Base-by-base conservation (phyloP, 441 rosid species). In the Brassica hybrid region DNA sequence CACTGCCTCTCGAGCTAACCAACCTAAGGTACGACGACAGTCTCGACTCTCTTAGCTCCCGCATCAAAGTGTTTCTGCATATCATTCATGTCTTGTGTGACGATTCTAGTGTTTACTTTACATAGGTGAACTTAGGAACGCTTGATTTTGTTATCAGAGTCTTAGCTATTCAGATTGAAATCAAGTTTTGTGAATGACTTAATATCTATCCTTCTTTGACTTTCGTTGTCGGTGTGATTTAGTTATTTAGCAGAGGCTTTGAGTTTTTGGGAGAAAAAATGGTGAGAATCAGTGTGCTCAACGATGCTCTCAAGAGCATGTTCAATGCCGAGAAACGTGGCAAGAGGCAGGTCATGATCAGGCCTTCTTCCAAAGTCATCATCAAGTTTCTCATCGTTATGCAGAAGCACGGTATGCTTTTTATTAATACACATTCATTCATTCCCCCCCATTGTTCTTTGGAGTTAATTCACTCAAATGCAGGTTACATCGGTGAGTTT, bases 291-390 rank as follows among this genome's bases (percentile, higher is more conserved):
- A 86, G 90, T 61, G 90, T 86, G 0, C 81, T 88, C 54, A 88
- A 88, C 70, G 91, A 88, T 86, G 90, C 91, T 79, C 86, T 88
- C 19, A 88, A 88, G 88, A 85, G 88, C 85, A 86, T 88, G 88
- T 82, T 74, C 75, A 88, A 88, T 76, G 91, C 90, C 0, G 92
- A 88, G 86, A 88, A 88, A 71, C 83, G 89, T 10, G 92, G 92
- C 21, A 88, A 87, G 80, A 83, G 92, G 9, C 90, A 88, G 84
- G 92, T 86, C 77, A 85, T 88, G 90, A 88, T 88, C 79, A 82
- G 91, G 84, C 91, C 91, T 0, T 88, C 91, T 12, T 88, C 89
- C 0, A 87, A 87, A 78, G 92, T 88, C 56, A 84, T 88, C 54
- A 84, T 88, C 83, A 88, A 88, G 83, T 88, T 88, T 59, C 89